phyloP scores from a whole-genome alignment of 805 yeast genomes.

The Candida stauntonica region DNA sequence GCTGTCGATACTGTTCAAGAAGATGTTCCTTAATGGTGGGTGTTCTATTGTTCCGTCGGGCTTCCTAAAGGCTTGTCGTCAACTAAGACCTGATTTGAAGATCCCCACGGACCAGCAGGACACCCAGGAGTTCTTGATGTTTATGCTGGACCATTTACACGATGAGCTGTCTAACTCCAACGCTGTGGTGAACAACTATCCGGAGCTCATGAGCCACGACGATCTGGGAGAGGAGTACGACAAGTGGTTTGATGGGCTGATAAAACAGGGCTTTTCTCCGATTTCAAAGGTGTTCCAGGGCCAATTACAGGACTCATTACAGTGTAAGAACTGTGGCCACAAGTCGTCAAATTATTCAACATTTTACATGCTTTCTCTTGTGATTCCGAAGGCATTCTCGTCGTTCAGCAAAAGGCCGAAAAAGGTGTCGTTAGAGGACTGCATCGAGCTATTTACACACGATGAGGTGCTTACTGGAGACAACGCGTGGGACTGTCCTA shows the following conservation, averaged over 20 bases:
- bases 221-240: constrained; percentile 45
- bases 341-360: constrained; percentile 56
- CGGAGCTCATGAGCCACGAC: constrained; percentile 34
- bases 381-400: constrained; percentile 42
- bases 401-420: constrained; percentile 28
- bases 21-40: constrained; percentile 56
- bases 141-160: constrained; percentile 63
- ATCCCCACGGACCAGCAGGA: constrained; percentile 80
- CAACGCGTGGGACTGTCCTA: constrained; percentile 83
- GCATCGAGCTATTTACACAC: constrained; percentile 55
- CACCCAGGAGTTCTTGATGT: constrained; percentile 70
- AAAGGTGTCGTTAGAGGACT: constrained; percentile 51
- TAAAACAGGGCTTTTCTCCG: constrained; percentile 63
- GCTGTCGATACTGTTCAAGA: constrained; percentile 48
- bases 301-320: constrained; percentile 59
- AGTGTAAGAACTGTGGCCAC: constrained; percentile 62
- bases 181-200: constrained; percentile 35
- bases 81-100: constrained; percentile 58
- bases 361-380: constrained; percentile 58
- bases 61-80: constrained; percentile 48
- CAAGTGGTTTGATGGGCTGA: constrained; percentile 53
- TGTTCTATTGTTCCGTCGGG: constrained; percentile 61
- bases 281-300: constrained; percentile 67
- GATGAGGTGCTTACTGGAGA: constrained; percentile 66
- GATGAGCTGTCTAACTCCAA: constrained; percentile 50